phyloP scores from a whole-genome alignment of 768 basidiomycete genomes.

The Pulveroboletus sp. region DNA sequence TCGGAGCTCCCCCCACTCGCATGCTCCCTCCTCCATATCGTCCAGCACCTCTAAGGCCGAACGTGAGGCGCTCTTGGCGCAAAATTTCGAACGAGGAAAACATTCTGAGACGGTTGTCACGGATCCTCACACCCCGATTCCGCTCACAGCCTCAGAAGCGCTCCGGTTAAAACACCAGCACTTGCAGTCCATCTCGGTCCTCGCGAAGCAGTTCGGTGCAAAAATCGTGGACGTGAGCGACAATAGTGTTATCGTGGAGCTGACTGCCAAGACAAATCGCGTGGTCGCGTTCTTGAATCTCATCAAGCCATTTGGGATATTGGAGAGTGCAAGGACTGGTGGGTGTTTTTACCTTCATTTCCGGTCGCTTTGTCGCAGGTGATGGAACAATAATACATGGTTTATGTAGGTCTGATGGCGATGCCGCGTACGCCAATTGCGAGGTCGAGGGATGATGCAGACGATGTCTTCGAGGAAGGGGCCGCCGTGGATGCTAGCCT shows the following conservation, averaged over 20 bases:
- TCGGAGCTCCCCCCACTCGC: conserved; percentile 22
- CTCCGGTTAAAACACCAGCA: conserved; percentile 88
- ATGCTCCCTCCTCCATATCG: conserved; percentile 1
- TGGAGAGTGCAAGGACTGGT: conserved; percentile 96
- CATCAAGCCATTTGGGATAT: conserved; percentile 89
- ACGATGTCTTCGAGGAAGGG: conserved; percentile 44
- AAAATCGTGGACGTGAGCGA: conserved; percentile 94
- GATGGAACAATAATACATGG: background rate
- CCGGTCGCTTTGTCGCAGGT: background rate
- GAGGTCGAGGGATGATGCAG: conserved; percentile 52
- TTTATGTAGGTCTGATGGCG: conserved; percentile 78
- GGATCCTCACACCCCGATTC: conserved; percentile 31
- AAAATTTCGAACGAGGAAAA: conserved; percentile 68
- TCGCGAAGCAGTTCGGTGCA: conserved; percentile 86
- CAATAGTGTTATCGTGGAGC: conserved; percentile 90
- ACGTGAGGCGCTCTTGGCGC: conserved; percentile 67
- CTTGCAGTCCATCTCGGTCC: conserved; percentile 77
- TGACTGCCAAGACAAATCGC: conserved; percentile 86
- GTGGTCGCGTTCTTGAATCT: conserved; percentile 91
- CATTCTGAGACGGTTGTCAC: conserved; percentile 29
- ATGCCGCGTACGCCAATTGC: conserved; percentile 95
- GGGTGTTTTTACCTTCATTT: conserved; percentile 19
- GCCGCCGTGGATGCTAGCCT: conserved; percentile 82
- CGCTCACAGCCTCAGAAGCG: conserved; percentile 76
- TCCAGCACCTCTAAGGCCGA: conserved; percentile 50